phyloP scores from a whole-genome alignment of 2,329 filamentous ascomycete genomes.

The Clarireedia monteithiana region DNA sequence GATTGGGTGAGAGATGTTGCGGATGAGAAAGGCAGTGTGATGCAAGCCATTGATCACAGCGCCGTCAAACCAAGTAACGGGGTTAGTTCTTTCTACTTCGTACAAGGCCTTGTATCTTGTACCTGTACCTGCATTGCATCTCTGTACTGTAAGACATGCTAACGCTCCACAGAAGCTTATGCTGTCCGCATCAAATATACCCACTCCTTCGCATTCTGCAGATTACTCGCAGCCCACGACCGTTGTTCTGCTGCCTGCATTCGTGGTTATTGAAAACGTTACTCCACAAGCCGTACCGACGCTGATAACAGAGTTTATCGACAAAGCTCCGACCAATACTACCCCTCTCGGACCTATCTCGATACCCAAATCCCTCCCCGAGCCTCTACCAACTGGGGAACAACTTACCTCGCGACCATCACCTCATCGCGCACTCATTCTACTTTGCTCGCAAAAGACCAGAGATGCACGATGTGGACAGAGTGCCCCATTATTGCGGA shows the following conservation, averaged over 20 bases:
- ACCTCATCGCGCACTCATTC: slow-evolving; percentile 78
- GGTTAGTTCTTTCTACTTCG: slow-evolving; percentile 37
- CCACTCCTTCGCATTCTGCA: slow-evolving; percentile 59
- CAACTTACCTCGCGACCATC: slow-evolving; percentile 54
- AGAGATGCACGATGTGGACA: slow-evolving; percentile 92
- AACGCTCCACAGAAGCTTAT: slow-evolving; percentile 61
- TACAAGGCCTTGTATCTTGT: neutral
- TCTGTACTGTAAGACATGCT: slow-evolving; percentile 15
- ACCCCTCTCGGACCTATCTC: slow-evolving; percentile 56
- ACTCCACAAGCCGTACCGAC: slow-evolving; percentile 65
- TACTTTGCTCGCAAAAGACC: slow-evolving; percentile 92
- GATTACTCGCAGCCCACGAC: slow-evolving; percentile 65
- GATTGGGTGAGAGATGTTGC: slow-evolving; percentile 89
- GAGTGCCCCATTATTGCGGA: slow-evolving; percentile 79
- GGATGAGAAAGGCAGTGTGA: slow-evolving; percentile 79
- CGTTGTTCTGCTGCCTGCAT: slow-evolving; percentile 76
- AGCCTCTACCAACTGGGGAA: slow-evolving; percentile 27
- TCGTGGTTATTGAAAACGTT: slow-evolving; percentile 76
- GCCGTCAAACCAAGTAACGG: slow-evolving; percentile 57
- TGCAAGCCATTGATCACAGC: slow-evolving; percentile 61
- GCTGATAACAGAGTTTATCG: slow-evolving; percentile 64
- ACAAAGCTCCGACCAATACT: slow-evolving; percentile 64
- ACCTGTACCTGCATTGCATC: neutral
- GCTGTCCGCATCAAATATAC: slow-evolving; percentile 88
- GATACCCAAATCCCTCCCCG: slow-evolving; percentile 28